Conservation (phyloP, 257 asterid genomes). For the Solanum medicagineum region DNA sequence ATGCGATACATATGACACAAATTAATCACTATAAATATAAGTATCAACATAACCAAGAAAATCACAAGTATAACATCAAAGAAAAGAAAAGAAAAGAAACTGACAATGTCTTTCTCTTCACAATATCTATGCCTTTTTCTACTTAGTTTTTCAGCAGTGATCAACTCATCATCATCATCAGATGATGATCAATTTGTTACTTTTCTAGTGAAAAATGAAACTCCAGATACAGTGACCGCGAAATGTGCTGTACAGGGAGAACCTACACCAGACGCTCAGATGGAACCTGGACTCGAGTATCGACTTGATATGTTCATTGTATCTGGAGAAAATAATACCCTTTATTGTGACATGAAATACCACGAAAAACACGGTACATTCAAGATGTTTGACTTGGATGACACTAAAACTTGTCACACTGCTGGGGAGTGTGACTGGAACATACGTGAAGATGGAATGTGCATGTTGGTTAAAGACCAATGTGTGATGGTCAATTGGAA, state of each 20-base stretch:
- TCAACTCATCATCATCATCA: background rate
- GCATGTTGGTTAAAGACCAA: background rate
- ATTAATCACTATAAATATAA: background rate
- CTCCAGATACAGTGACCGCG: background rate
- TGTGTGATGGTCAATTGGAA: no score
- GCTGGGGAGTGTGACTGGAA: background rate
- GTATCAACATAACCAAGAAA: background rate
- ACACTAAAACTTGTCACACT: background rate
- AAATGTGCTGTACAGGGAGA: background rate
- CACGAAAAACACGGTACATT: background rate
- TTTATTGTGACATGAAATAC: background rate
- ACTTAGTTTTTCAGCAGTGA: background rate
- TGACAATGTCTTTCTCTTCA: background rate
- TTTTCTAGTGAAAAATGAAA: background rate
- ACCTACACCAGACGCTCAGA: background rate
- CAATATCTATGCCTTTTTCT: background rate
- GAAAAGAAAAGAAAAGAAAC: background rate
- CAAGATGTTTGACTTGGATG: background rate
- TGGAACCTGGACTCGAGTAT: no score
- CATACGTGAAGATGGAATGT: background rate
- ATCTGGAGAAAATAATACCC: background rate
- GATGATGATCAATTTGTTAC: no score
- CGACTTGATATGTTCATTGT: rapidly evolving
- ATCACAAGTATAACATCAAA: background rate
- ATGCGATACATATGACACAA: background rate